A percentile compares a stretch with the other conserved stretches of the same genome.
Evolutionary conservation across 768 basidiomycete genomes (phyloP).

Genomic region (Kwoniella botswanensis): DNA sequence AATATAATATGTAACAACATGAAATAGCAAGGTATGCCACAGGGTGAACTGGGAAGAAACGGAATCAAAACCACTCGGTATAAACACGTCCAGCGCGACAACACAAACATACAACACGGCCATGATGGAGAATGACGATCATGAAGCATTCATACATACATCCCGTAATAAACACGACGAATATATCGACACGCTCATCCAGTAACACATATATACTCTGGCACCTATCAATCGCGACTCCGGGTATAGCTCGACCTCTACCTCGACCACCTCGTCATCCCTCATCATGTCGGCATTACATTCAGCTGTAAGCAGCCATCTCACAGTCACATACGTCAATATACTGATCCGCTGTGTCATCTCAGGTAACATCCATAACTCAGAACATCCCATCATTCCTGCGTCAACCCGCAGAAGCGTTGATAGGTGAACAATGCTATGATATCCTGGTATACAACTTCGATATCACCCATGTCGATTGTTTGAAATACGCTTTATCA

Average conservation of each 20-base stretch:
- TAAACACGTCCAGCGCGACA: constrained; percentile 3
- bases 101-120: background rate
- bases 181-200: background rate
- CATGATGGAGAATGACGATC: no score
- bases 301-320: constrained; percentile 20
- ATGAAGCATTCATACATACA: no score
- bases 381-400: constrained; percentile 84
- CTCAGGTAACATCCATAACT: constrained; percentile 63
- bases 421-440: constrained; percentile 93
- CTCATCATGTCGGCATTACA: constrained; percentile 26
- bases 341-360: background rate
- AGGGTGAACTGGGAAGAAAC: background rate
- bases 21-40: background rate
- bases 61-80: background rate
- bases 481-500: constrained; percentile 88
- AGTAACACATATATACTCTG: background rate
- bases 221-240: background rate
- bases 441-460: constrained; percentile 84
- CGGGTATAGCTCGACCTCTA: background rate
- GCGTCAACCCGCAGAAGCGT: constrained; percentile 75
- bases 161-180: background rate
- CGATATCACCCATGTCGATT: constrained; percentile 73
- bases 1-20: constrained; percentile 5
- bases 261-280: background rate
- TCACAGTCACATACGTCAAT: background rate